These are phyloP conservation scores for Vigna nakashimae DNA, from an alignment of 306 rosid genomes.

Conservation along the genomic window DNA sequence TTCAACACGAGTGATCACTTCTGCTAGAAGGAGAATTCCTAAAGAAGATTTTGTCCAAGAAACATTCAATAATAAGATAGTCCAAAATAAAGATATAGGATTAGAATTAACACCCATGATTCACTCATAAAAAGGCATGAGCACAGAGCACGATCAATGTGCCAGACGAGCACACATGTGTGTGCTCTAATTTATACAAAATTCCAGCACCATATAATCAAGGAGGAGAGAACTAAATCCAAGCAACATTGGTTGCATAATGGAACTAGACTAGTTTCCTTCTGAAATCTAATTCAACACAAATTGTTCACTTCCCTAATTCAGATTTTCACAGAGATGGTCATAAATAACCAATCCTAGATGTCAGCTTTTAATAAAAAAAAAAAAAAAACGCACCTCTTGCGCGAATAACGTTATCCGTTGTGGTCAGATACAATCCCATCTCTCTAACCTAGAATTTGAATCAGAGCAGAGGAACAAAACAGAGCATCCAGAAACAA, in stretches of 20 bases:
- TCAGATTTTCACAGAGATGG: background rate
- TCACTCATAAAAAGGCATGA: conserved; percentile 17
- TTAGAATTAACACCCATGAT: conserved; percentile 9
- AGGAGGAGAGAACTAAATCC: background rate
- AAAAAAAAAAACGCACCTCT: conserved; percentile 62
- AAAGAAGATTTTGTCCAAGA: conserved; percentile 33
- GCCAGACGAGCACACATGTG: background rate
- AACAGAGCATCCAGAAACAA: background rate
- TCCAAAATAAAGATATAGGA: conserved; percentile 23
- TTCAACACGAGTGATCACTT: conserved; percentile 63
- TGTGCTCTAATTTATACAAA: background rate
- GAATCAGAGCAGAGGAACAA: conserved; percentile 25
- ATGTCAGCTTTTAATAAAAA: background rate
- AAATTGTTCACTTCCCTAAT: conserved; percentile 11
- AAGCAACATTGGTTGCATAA: background rate
- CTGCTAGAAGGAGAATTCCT: conserved; percentile 94
- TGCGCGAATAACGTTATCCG: conserved; percentile 72
- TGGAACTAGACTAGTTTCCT: conserved; percentile 1
- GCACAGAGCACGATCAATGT: background rate
- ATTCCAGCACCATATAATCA: conserved; percentile 14
- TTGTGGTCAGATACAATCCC: conserved; percentile 85
- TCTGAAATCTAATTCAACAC: conserved; percentile 2
- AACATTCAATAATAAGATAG: conserved; percentile 37
- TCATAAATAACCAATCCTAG: background rate
- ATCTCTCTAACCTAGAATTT: conserved; percentile 71